phyloP scores from a whole-genome alignment of 805 yeast species.

The Grigorovia jiainica region DNA sequence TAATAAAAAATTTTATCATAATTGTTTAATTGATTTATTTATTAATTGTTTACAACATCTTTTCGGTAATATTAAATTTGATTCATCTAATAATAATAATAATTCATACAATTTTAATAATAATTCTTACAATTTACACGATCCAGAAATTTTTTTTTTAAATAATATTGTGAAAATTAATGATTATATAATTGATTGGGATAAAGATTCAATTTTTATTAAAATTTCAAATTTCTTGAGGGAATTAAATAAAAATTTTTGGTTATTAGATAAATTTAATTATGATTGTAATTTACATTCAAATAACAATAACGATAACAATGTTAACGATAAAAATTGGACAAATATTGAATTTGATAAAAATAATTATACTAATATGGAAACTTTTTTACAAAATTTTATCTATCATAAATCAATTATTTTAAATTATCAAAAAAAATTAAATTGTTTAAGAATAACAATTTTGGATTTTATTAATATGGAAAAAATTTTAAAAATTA shows the following conservation, averaged over 20 bases:
- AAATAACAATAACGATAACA: not conserved
- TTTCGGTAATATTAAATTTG: conserved; percentile 5
- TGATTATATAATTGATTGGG: conserved; percentile 2
- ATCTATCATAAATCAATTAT: conserved; percentile 6
- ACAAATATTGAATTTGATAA: too few species aligned
- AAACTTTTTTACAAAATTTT: conserved; percentile 4
- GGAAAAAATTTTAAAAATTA: conserved; percentile 1
- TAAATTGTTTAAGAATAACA: conserved; percentile 4
- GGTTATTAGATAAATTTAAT: conserved; percentile 12
- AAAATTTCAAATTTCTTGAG: conserved; percentile 9
- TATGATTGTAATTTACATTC: conserved; percentile 2
- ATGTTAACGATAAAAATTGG: too few species aligned
- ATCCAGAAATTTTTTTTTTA: not conserved
- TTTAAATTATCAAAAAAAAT: too few species aligned
- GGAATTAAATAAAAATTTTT: conserved; percentile 9
- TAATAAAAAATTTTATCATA: conserved; percentile 7
- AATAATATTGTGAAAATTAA: conserved; percentile 7
- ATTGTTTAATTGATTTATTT: conserved; percentile 8
- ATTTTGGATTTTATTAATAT: conserved; percentile 8
- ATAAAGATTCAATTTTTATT: conserved; percentile 7
- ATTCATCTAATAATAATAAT: not conserved
- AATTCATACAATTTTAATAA: not conserved
- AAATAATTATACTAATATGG: conserved; percentile 10
- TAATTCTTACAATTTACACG: not conserved
- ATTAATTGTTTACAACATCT: conserved; percentile 7